These are phyloP conservation scores for Aspergillus novofumigatus DNA, from an alignment of 2,329 filamentous ascomycete species.

Conservation along the genomic window DNA sequence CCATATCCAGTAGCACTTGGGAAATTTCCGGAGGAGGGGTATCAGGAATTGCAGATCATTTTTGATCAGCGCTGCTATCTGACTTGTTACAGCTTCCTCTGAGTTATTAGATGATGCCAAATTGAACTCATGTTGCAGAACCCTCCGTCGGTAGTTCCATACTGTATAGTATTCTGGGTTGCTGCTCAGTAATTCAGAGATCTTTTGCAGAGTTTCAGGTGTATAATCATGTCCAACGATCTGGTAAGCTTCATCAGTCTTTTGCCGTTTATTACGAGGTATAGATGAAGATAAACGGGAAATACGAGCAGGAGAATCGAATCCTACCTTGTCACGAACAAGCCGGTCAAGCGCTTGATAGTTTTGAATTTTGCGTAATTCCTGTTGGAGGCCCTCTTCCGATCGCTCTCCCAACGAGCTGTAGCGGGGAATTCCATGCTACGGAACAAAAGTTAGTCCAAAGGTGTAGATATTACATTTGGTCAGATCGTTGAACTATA, in stretches of 20 bases:
- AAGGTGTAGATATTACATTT: neutral
- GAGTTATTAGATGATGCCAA: constrained; percentile 16
- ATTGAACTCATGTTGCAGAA: constrained; percentile 59
- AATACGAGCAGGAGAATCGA: neutral
- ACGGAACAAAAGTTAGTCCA: constrained; percentile 23
- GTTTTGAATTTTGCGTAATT: constrained; percentile 68
- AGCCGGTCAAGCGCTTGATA: constrained; percentile 69
- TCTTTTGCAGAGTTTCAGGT: constrained; percentile 40
- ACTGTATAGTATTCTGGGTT: constrained; percentile 49
- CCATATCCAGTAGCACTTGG: constrained; percentile 99
- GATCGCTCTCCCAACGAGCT: constrained; percentile 56
- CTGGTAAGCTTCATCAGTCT: constrained; percentile 19
- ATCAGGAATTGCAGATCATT: constrained; percentile 78
- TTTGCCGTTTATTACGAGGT: neutral
- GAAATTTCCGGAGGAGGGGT: constrained; percentile 75
- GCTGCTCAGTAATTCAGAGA: constrained; percentile 41
- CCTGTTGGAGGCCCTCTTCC: constrained; percentile 66
- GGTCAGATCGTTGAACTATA: constrained; percentile 14
- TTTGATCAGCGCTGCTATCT: constrained; percentile 55
- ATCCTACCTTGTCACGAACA: constrained; percentile 60
- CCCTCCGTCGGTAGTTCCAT: constrained; percentile 60
- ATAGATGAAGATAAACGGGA: neutral
- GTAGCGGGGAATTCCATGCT: constrained; percentile 82
- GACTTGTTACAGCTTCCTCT: constrained; percentile 38
- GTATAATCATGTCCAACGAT: constrained; percentile 38